Base-by-base conservation (phyloP, 2,329 filamentous ascomycete genomes). In the Harringtonia aguacate region DNA sequence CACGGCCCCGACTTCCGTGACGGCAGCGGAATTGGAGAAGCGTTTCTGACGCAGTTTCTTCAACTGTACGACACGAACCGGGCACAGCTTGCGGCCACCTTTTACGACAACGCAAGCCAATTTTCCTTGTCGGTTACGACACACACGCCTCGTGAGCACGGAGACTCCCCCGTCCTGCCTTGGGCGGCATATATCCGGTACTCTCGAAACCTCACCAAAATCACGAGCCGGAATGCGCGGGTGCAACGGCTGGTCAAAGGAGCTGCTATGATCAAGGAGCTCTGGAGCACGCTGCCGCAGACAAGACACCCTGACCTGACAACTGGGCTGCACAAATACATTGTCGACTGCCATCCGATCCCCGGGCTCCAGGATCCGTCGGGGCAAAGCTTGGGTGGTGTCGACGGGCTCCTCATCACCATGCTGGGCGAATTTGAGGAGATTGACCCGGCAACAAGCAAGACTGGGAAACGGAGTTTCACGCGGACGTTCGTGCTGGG, bases 391-490 rank as follows among this genome's bases (percentile, higher is more conserved):
- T 58, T 65, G 1, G 65, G 67, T 18, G 86, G 85, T 5, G 85
- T 90, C 18, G 84, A 85, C 50, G 86, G 87, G 8, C 75, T 94
- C 50, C 73, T 86, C 40, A 75, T 94, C 52, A 81, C 75, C 8
- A 72, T 90, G n/a, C 84, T 92, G 54, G 85, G 87, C 49, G 84
- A 90, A 55, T 94, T 87, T 48, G 80, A 90, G 39, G 88, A 95
- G 57, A 67, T 81, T 17, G 76, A 84, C 52, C 60, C 65, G 4
- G 61, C 62, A 15, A 73, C 70, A 20, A 67, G 72, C 39, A 70
- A 74, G 36, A 73, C 73, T 36, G 70, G 77, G 31, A 77, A 80
- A 53, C 80, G 87, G 48, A 87, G 83, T 59, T 94, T 94, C 61
- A 86, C 88, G 43, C 79, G 88, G 41, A 84, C 78, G 1, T 87